Evolutionary conservation across 495 filamentous ascomycete species (phyloP), one percentile per base, ranked within the genome.

Genomic region (Lasiosphaeria hispida): DNA sequence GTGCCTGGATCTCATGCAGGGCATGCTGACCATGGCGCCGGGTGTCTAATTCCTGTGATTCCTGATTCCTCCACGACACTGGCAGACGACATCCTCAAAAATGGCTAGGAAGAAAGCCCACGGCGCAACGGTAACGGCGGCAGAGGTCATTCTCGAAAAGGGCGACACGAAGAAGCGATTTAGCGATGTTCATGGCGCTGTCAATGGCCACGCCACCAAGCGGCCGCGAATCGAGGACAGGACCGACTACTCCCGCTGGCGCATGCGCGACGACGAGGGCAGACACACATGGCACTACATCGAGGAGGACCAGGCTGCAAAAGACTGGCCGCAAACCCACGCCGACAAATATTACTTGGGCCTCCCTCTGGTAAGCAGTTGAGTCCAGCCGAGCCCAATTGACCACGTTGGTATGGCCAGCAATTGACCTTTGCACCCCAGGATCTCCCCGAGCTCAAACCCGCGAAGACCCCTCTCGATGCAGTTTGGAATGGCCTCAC

Each of bases 241-340:
- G 58, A 97, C 94, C 10, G 92, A 98, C 67, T 83, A 83, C 56
- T 74, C 83, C 0, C 79, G 91, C 68, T 98, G 94, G 94, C 80
- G 94, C 56, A 76, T 97, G 69, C 78, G 85, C 38, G 87, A 93
- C 63, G 90, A 96, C 36, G 77, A 82, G 15, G 91, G 94, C 47
- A 80, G 89, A 53, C 91, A 96, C 60, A 96, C 91, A 18, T 98
- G 94, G 94, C 85, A 90, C 50, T 97, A 97, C 66, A 81, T 98
- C 6, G 81, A 89, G 65, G 83, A 86, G 6, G 90, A 96, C 48
- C 82, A 90, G 57, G 84, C 89, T 43, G 66, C 78, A 34, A 76
- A 88, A 56, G 73, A 81, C 54, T 97, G 95, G 94, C 91, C 92
- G 11, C 92, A 96, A 69, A 85, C 84, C 14, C 74, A 73, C 41